Evolutionary conservation across 768 basidiomycete species (phyloP).

Genomic region (Leccinum obscurum): DNA sequence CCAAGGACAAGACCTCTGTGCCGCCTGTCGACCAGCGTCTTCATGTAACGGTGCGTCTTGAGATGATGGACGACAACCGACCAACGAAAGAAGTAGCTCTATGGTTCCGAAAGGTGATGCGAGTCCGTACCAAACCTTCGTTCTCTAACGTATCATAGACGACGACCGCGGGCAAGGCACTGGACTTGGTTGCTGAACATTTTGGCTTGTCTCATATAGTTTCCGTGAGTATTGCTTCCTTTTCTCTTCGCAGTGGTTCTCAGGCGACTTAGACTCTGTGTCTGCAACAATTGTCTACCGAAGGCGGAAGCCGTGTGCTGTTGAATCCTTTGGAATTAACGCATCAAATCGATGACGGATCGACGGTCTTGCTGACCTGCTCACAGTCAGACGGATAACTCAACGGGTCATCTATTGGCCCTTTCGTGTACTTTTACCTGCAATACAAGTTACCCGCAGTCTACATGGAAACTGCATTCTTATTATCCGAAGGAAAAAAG

Average conservation of each 20-base stretch:
- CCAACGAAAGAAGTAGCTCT: slow-evolving; percentile 45
- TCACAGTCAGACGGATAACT: not conserved
- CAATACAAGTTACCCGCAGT: slow-evolving; percentile 1
- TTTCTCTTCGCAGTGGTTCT: slow-evolving; percentile 16
- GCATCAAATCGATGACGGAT: slow-evolving; percentile 57
- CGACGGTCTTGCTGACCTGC: slow-evolving; percentile 23
- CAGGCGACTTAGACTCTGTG: slow-evolving; percentile 41
- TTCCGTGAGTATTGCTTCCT: slow-evolving; percentile 14
- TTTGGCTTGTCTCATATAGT: slow-evolving; percentile 14
- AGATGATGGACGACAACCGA: slow-evolving; percentile 22
- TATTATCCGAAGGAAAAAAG: slow-evolving; percentile 19
- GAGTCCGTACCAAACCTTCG: not conserved
- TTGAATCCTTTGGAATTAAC: slow-evolving; percentile 50
- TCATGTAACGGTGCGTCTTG: slow-evolving; percentile 48
- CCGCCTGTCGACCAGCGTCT: slow-evolving; percentile 57
- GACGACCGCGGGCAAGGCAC: slow-evolving; percentile 55
- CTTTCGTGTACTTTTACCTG: not conserved
- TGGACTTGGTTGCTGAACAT: slow-evolving; percentile 50
- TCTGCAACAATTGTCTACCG: slow-evolving; percentile 34
- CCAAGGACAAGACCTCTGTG: slow-evolving; percentile 49
- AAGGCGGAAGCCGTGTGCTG: slow-evolving; percentile 34
- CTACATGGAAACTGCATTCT: slow-evolving; percentile 3
- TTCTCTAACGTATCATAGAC: slow-evolving; percentile 38
- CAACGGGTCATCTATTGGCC: not conserved
- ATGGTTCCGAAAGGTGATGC: slow-evolving; percentile 71